Evolutionary conservation across 2,329 filamentous ascomycete genomes (phyloP).

Genomic region (Rutstroemia sp.): DNA sequence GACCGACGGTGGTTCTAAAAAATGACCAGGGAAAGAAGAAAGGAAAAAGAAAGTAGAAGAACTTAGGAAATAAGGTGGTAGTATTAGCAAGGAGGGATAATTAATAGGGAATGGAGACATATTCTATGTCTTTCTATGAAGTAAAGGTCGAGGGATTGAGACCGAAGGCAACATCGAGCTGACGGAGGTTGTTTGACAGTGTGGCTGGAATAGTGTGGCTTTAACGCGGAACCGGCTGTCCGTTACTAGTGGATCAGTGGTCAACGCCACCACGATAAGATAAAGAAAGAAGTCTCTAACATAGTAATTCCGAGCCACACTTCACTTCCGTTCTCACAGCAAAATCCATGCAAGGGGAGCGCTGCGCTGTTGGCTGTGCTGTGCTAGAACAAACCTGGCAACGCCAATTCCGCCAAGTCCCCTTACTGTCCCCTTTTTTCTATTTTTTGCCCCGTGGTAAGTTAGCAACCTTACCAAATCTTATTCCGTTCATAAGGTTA

Average conservation of each 20-base stretch:
- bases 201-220: neutral
- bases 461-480: neutral
- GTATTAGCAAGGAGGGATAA: neutral
- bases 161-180: conserved; percentile 6
- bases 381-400: neutral
- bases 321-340: no score
- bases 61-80: neutral
- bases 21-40: neutral
- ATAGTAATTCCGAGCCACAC: no score
- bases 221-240: neutral
- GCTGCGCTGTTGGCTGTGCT: neutral
- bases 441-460: neutral
- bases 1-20: neutral
- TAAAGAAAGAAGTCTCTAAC: neutral
- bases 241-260: neutral
- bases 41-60: neutral
- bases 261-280: neutral
- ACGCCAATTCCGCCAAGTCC: conserved; percentile 11
- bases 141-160: neutral
- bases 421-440: conserved; percentile 7
- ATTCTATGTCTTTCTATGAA: conserved; percentile 2
- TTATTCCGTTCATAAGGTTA: conserved; percentile 2
- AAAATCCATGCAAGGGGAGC: neutral
- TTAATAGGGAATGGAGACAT: neutral
- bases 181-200: neutral